Evolutionary conservation across 106 monocot genomes (phyloP).

Genomic region (Triglochin maritima): DNA sequence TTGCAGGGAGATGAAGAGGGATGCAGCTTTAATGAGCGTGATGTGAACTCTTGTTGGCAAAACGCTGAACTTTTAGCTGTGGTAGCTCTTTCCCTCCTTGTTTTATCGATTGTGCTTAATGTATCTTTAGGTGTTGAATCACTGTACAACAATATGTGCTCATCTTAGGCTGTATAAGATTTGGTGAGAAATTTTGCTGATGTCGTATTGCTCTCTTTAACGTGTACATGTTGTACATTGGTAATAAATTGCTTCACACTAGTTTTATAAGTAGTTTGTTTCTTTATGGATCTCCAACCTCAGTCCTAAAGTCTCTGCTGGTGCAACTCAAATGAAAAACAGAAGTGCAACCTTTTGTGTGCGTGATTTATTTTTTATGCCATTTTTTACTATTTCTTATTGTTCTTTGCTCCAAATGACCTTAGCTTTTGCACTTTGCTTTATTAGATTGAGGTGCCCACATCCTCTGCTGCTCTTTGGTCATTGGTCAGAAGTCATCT

Average conservation of each 20-base stretch:
- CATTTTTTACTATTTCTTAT: neutral
- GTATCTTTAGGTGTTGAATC: neutral
- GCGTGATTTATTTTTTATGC: neutral
- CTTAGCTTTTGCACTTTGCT: neutral
- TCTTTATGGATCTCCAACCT: too few species aligned
- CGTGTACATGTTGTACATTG: too few species aligned
- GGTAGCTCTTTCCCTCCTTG: conserved; percentile 18
- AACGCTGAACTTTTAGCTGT: conserved; percentile 39
- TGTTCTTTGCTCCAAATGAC: neutral
- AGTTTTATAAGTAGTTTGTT: too few species aligned
- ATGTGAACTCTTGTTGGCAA: conserved; percentile 22
- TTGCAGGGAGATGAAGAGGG: conserved; percentile 16
- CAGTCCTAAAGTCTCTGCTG: too few species aligned
- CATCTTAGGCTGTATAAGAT: neutral
- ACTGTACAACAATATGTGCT: neutral
- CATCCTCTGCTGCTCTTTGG: conserved; percentile 46
- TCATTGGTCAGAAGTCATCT: conserved; percentile 34
- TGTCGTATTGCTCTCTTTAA: too few species aligned
- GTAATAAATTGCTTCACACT: too few species aligned
- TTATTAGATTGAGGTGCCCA: conserved; percentile 61
- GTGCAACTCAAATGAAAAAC: too few species aligned
- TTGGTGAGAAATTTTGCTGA: too few species aligned
- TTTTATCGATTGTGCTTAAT: neutral
- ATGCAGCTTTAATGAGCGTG: neutral
- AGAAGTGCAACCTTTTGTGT: too few species aligned